Conservation (phyloP, 371 early-diverging fungal species). For the Mucor sp. region DNA sequence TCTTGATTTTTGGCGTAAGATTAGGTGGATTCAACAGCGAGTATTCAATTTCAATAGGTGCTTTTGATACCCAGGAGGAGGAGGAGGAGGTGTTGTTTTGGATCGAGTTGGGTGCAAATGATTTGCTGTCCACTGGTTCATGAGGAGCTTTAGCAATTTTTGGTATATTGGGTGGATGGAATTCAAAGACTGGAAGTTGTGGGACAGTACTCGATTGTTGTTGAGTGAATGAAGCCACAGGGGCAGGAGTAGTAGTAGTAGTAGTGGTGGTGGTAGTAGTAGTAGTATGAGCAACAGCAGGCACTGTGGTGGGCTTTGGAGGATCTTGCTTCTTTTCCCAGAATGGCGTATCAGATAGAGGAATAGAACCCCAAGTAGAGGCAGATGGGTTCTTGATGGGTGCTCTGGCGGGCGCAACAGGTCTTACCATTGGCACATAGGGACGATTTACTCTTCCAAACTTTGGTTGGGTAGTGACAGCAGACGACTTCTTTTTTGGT, state of each 20-base stretch:
- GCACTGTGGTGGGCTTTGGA: background rate
- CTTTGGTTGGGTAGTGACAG: background rate
- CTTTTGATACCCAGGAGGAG: background rate
- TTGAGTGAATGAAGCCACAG: background rate
- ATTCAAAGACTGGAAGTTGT: background rate
- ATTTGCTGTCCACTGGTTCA: background rate
- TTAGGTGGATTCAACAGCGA: background rate
- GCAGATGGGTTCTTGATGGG: background rate
- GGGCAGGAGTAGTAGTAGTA: background rate
- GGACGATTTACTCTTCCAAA: background rate
- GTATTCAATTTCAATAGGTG: background rate
- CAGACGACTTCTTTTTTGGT: background rate
- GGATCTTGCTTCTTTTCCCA: constrained; percentile 25
- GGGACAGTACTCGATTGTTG: background rate
- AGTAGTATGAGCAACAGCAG: no score
- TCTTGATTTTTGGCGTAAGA: background rate
- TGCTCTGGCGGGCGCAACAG: background rate
- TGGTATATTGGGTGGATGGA: background rate
- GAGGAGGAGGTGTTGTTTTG: background rate
- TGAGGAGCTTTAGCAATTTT: background rate
- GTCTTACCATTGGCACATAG: background rate
- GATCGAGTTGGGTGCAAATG: background rate
- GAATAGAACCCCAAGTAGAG: constrained; percentile 19
- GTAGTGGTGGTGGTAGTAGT: no score
- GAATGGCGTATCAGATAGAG: constrained; percentile 30